Conservation (phyloP, 805 yeast genomes). For the Sungouiozyma ichnusensis region DNA sequence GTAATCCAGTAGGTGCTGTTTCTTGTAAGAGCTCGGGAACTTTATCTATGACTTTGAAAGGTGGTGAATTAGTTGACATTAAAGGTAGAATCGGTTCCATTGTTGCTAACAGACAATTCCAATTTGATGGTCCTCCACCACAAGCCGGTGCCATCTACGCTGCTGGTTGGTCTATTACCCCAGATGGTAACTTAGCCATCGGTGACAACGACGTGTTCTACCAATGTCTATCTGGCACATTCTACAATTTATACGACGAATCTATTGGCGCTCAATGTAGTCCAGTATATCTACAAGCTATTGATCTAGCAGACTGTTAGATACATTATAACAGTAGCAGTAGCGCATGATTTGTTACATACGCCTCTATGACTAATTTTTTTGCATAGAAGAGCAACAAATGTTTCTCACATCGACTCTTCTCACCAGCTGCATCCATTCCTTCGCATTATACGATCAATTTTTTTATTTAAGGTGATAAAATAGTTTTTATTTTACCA, state of each 20-base stretch:
- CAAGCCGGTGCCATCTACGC: slow-evolving; percentile 69
- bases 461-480: neutral
- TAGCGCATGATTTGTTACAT: neutral
- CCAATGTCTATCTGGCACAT: slow-evolving; percentile 66
- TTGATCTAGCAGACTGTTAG: slow-evolving; percentile 48
- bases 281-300: slow-evolving; percentile 49
- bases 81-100: slow-evolving; percentile 65
- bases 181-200: slow-evolving; percentile 51
- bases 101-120: slow-evolving; percentile 78
- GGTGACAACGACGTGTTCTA: slow-evolving; percentile 54
- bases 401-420: neutral
- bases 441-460: slow-evolving; percentile 4
- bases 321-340: neutral
- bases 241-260: slow-evolving; percentile 70
- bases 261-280: slow-evolving; percentile 51
- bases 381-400: neutral
- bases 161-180: slow-evolving; percentile 51
- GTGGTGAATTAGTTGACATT: slow-evolving; percentile 43
- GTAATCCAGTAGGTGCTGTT: slow-evolving; percentile 24
- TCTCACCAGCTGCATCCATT: slow-evolving; percentile 4
- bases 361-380: neutral
- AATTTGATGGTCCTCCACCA: slow-evolving; percentile 80
- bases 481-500: neutral
- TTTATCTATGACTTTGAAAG: slow-evolving; percentile 43
- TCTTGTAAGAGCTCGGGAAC: slow-evolving; percentile 41